These are phyloP conservation scores for Eustoma russellianum DNA, from an alignment of 257 asterid genomes.

Conservation along the genomic window DNA sequence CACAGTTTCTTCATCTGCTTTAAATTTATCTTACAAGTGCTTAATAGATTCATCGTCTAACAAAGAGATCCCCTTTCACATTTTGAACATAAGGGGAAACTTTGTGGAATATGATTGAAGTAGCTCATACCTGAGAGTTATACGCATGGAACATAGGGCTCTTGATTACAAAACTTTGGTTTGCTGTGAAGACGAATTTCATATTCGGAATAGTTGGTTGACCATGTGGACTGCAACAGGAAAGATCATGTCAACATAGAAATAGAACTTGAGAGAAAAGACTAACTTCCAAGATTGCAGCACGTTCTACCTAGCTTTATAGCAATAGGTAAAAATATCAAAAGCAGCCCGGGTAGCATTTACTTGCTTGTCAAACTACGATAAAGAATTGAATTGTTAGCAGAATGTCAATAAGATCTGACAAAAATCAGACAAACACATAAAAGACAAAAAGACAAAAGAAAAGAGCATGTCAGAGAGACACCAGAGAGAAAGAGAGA, in stretches of 20 bases:
- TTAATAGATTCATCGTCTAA: not conserved
- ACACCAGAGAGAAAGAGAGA: constrained; percentile 9
- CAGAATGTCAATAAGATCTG: constrained; percentile 6
- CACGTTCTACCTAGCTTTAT: constrained; percentile 45
- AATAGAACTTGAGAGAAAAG: constrained; percentile 5
- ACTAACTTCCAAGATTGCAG: constrained; percentile 6
- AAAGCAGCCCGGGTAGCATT: constrained; percentile 31
- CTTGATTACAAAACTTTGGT: constrained; percentile 59
- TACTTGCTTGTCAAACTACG: constrained; percentile 48
- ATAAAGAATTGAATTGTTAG: constrained; percentile 5
- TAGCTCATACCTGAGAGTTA: constrained; percentile 36
- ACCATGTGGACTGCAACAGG: constrained; percentile 43
- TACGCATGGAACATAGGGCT: constrained; percentile 39
- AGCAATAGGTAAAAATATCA: constrained; percentile 51
- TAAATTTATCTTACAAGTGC: too few relatives aligned
- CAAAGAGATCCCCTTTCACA: not conserved
- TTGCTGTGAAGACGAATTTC: constrained; percentile 43
- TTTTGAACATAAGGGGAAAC: not conserved
- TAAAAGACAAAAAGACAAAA: constrained; percentile 2
- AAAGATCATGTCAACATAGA: constrained; percentile 10
- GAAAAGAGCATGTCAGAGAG: constrained; percentile 3
- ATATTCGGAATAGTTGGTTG: constrained; percentile 36
- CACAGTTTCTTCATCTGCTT: too few relatives aligned
- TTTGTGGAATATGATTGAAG: not conserved
- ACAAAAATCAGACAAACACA: not conserved